These are phyloP conservation scores for Chlorella ohadii DNA, from an alignment of 139 green algal genomes.

Conservation along the genomic window DNA sequence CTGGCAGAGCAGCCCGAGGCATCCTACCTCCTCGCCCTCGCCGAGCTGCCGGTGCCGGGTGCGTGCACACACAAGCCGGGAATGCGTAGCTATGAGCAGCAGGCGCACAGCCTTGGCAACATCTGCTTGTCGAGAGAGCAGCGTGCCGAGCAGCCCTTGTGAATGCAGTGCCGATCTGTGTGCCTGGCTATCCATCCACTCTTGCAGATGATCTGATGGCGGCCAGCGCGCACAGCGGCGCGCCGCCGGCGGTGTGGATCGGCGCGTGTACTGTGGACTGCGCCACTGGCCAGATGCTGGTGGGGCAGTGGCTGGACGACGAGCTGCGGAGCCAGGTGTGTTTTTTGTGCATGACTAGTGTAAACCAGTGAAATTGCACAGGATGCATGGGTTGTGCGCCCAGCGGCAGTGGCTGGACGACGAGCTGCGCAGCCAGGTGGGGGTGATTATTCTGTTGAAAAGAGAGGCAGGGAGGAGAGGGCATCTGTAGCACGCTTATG, in stretches of 20 bases:
- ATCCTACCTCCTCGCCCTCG: slow-evolving; percentile 59
- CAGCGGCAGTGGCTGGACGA: not conserved
- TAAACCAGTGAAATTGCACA: not conserved
- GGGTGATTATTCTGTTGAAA: too few relatives aligned
- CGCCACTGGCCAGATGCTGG: slow-evolving; percentile 71
- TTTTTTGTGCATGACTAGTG: slow-evolving; percentile 18
- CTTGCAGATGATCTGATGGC: slow-evolving; percentile 5
- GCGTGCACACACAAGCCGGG: not conserved
- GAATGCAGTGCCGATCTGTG: too few relatives aligned
- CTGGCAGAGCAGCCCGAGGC: slow-evolving; percentile 71
- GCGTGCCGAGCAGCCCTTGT: too few relatives aligned
- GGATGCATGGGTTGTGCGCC: not conserved
- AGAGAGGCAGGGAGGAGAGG: too few relatives aligned
- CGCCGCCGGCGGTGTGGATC: slow-evolving; percentile 40
- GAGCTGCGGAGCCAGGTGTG: slow-evolving; percentile 74
- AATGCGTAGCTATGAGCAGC: not conserved
- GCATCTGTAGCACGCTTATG: too few relatives aligned
- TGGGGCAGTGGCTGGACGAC: slow-evolving; percentile 81
- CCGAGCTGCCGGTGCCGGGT: slow-evolving; percentile 44
- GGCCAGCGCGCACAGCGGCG: slow-evolving; percentile 17
- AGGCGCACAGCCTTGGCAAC: too few relatives aligned
- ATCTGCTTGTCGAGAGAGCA: too few relatives aligned
- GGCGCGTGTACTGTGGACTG: slow-evolving; percentile 81
- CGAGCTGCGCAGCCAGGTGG: not conserved
- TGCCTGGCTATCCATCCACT: not conserved